Conservation (phyloP, 768 basidiomycete genomes). For the Lyophyllum atratum region DNA sequence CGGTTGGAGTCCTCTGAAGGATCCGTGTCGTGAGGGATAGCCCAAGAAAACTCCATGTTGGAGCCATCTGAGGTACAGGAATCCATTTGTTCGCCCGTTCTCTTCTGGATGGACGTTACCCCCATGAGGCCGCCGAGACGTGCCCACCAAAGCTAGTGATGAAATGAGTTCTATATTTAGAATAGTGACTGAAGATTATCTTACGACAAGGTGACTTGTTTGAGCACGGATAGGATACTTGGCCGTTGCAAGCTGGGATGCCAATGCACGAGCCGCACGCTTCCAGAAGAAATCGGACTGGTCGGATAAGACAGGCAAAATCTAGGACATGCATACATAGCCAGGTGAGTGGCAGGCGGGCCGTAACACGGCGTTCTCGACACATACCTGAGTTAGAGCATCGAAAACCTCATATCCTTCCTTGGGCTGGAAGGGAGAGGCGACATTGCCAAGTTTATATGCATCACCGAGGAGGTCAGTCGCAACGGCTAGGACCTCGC, state of each 20-base stretch:
- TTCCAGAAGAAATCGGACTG: conserved; percentile 18
- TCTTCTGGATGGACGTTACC: conserved; percentile 9
- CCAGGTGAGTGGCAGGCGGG: neutral
- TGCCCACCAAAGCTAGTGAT: conserved; percentile 17
- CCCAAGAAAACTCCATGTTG: conserved; percentile 19
- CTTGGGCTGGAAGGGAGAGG: neutral
- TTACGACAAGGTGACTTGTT: conserved; percentile 14
- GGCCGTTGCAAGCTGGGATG: conserved; percentile 16
- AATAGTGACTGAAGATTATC: neutral
- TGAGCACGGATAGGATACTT: conserved; percentile 18
- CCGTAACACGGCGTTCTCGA: neutral
- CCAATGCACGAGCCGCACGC: conserved; percentile 10
- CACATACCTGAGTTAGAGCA: conserved; percentile 11
- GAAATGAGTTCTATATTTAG: neutral
- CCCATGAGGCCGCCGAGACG: conserved; percentile 18
- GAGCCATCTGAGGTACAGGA: conserved; percentile 18
- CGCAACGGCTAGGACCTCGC: conserved; percentile 11
- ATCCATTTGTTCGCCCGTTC: conserved; percentile 13
- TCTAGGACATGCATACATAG: neutral
- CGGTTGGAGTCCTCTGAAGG: conserved; percentile 13
- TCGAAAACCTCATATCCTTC: conserved; percentile 14
- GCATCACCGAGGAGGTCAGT: conserved; percentile 11
- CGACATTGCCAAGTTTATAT: conserved; percentile 10
- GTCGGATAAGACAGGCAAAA: conserved; percentile 12
- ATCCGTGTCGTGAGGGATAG: conserved; percentile 13